Base-by-base conservation (phyloP, 1,284 basidiomycete species). In the Puccinia brachypodii region DNA sequence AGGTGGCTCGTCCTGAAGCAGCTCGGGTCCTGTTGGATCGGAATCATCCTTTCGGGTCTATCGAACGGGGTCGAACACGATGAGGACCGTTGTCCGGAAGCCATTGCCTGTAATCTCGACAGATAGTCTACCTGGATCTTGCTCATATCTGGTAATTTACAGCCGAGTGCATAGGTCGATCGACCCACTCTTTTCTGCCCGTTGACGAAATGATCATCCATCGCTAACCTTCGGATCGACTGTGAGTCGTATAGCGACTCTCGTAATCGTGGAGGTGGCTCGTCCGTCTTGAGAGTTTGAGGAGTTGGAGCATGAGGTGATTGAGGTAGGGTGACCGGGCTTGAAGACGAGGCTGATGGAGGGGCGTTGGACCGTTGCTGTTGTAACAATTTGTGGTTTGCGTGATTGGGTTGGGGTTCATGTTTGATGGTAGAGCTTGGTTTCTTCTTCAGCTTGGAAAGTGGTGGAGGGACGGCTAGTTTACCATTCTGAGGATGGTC, bases 101-200 rank as follows among this genome's bases (percentile, higher is more conserved):
- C 25, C 47, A 82, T 62, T 22, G 72, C 74, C 68, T 76, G 28
- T n/a, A 82, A 60, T 75, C 47, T 60, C 16, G 60, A 13, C 28
- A 53, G 16, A 76, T 82, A 76, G 36, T 82, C 53, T 8, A 75
- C 53, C 25, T 68, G 60, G 25, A 82, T 76, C 53, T 44, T 36
- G 16, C 33, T 82, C 33, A 82, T 69, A 53, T 82, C 80, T 4
- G 80, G 80, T 66, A 82, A 53, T 40, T 44, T 68, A 44, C 71
- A 38, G 14, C 80, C 80, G 36, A 82, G 73, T 36, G 72, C 80
- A 76, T 82, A 76, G 13, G 25, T 28, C n/a, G 56, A n/a, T 60
- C 80, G 60, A 2, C 62, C 47, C 4, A 44, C 31, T 82, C 80
- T 75, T 22, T 68, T 66, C 25, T 64, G 38, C 19, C 56, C 58